A percentile compares a stretch with the other conserved stretches of the same genome.
These are phyloP conservation scores for Candida awuae DNA, from an alignment of 805 yeast genomes.

Conservation along the genomic window DNA sequence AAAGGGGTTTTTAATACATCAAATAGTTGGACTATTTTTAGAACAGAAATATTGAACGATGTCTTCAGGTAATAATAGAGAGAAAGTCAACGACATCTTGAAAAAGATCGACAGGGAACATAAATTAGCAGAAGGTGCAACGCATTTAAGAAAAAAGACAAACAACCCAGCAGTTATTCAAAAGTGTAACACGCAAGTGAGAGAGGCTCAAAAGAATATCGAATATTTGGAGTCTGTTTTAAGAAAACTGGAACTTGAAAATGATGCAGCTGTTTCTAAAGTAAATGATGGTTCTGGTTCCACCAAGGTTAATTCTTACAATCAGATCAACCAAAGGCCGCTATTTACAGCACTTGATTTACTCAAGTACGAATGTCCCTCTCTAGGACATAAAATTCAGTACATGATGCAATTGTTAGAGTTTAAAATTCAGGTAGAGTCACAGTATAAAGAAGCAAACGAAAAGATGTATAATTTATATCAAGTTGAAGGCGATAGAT, in stretches of 20 bases:
- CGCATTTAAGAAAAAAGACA: conserved; percentile 70
- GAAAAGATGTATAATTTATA: conserved; percentile 82
- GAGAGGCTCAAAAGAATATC: conserved; percentile 87
- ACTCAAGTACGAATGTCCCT: conserved; percentile 87
- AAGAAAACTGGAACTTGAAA: conserved; percentile 39
- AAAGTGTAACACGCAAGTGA: conserved; percentile 80
- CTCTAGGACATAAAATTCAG: conserved; percentile 89
- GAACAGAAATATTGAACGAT: background rate
- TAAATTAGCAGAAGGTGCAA: conserved; percentile 83
- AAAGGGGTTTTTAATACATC: no score
- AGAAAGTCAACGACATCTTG: conserved; percentile 53
- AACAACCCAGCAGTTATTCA: conserved; percentile 77
- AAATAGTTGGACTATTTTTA: no score
- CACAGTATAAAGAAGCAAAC: conserved; percentile 87
- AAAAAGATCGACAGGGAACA: conserved; percentile 82
- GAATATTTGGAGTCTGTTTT: conserved; percentile 79
- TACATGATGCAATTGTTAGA: conserved; percentile 92
- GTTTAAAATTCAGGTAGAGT: conserved; percentile 88
- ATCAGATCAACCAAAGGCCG: conserved; percentile 26
- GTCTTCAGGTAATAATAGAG: conserved; percentile 29
- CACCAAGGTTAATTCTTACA: conserved; percentile 2
- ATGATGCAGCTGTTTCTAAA: conserved; percentile 2
- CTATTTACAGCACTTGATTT: conserved; percentile 68
- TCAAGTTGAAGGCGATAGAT: conserved; percentile 84
- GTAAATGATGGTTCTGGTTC: conserved; percentile 2